These are phyloP conservation scores for Xylariaceae sp. DNA, from an alignment of 2,329 filamentous ascomycete species.

Conservation along the genomic window DNA sequence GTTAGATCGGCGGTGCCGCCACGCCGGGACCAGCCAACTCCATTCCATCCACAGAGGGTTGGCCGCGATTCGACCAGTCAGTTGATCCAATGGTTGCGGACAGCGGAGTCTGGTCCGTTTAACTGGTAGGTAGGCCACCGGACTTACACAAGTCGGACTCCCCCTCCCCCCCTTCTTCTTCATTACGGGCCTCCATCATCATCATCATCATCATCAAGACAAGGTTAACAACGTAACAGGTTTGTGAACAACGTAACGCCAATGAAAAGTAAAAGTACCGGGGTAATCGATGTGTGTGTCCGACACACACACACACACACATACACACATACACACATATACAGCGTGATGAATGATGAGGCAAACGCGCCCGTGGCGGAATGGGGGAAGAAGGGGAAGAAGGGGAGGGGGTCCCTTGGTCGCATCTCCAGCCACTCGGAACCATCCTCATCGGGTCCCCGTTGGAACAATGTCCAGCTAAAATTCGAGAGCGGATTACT, in stretches of 20 bases:
- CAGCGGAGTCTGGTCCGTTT: background rate
- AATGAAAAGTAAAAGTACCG: background rate
- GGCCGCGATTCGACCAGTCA: conserved; percentile 11
- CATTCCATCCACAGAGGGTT: conserved; percentile 1
- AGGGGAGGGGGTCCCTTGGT: conserved; percentile 4
- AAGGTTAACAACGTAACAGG: background rate
- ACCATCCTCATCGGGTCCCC: background rate
- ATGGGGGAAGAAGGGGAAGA: background rate
- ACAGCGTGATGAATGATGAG: background rate
- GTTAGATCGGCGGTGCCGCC: conserved; percentile 17
- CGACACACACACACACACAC: background rate
- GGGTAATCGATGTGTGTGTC: background rate
- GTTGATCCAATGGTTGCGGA: background rate
- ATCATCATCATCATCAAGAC: background rate
- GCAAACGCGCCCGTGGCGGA: conserved; percentile 1
- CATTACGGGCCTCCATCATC: too few relatives aligned
- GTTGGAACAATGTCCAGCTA: conserved; percentile 4
- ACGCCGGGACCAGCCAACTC: conserved; percentile 16
- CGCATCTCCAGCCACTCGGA: conserved; percentile 5
- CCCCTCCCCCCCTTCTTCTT: too few relatives aligned
- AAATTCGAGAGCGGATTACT: background rate
- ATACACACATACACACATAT: too few relatives aligned
- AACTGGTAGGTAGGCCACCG: conserved; percentile 8
- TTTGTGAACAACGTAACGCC: background rate
- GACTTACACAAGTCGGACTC: background rate